A percentile compares a stretch with the other conserved stretches of the same genome.
These are phyloP conservation scores for Cornus kousa DNA, from an alignment of 148 eudicot species.

Conservation along the genomic window DNA sequence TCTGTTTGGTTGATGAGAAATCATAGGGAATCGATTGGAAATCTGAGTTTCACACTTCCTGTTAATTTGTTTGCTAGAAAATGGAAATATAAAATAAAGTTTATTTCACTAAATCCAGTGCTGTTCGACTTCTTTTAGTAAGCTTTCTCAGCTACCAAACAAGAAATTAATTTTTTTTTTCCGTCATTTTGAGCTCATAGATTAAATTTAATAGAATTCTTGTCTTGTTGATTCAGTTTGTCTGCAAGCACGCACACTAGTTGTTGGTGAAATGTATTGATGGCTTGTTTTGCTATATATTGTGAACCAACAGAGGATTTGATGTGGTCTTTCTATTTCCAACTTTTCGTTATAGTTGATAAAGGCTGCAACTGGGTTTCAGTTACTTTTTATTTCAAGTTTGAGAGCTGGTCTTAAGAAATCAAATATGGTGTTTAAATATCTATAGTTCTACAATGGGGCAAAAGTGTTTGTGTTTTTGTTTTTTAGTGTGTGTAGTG, in stretches of 20 bases:
- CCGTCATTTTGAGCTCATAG: too few species aligned
- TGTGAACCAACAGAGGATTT: not conserved
- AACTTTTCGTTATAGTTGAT: too few species aligned
- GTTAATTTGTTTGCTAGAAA: not conserved
- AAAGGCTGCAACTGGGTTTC: too few species aligned
- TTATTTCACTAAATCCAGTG: too few species aligned
- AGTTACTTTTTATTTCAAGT: not conserved
- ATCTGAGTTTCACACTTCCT: not conserved
- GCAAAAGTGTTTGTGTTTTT: too few species aligned
- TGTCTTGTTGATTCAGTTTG: not conserved
- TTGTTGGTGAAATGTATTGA: conserved; percentile 3
- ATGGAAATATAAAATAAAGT: not conserved
- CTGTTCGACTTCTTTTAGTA: not conserved
- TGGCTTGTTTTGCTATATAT: not conserved
- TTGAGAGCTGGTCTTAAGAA: not conserved
- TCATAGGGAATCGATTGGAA: not conserved
- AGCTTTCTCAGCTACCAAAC: not conserved
- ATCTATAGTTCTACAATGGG: not conserved
- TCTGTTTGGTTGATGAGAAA: conserved; percentile 4
- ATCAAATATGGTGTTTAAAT: not conserved
- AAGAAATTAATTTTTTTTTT: too few species aligned
- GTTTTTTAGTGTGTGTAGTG: not conserved
- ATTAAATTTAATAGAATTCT: not conserved
- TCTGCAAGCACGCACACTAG: not conserved
- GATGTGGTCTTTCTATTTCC: not conserved